Evolutionary conservation across 2,329 filamentous ascomycete genomes (phyloP).

Genomic region (Scedosporium dehoogii): DNA sequence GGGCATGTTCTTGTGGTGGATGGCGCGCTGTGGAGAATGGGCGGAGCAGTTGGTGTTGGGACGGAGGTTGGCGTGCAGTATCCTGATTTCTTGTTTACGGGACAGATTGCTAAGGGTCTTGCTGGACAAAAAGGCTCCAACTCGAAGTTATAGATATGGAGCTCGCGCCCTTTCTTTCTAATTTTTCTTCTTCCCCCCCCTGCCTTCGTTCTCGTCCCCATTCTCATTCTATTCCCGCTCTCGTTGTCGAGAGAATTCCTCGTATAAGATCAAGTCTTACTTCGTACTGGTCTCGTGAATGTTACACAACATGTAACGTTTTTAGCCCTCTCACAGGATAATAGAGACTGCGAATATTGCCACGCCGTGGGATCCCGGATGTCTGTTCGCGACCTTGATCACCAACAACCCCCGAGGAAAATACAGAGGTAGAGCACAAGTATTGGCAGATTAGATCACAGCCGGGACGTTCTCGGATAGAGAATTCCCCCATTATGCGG

Average conservation of each 20-base stretch:
- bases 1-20: conserved; percentile 72
- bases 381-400: too few relatives aligned
- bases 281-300: too few relatives aligned
- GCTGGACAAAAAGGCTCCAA: conserved; percentile 28
- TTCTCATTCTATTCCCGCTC: background rate
- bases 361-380: too few relatives aligned
- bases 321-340: too few relatives aligned
- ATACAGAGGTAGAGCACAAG: too few relatives aligned
- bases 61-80: conserved; percentile 39
- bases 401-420: too few relatives aligned
- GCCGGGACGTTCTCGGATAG: too few relatives aligned
- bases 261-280: background rate
- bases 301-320: too few relatives aligned
- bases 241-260: background rate
- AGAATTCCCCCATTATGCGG: too few relatives aligned
- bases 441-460: too few relatives aligned
- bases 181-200: background rate
- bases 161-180: background rate
- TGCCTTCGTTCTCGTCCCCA: background rate
- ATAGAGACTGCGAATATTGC: too few relatives aligned
- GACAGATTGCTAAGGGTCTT: conserved; percentile 23
- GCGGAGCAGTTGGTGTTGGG: conserved; percentile 35
- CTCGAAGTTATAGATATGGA: conserved; percentile 16
- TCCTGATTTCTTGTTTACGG: conserved; percentile 35
- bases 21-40: conserved; percentile 46